A percentile compares a stretch with the other conserved stretches of the same genome.
These are phyloP conservation scores for Pseudogymnoascus sp. DNA, from an alignment of 2,329 filamentous ascomycete genomes.

Conservation along the genomic window DNA sequence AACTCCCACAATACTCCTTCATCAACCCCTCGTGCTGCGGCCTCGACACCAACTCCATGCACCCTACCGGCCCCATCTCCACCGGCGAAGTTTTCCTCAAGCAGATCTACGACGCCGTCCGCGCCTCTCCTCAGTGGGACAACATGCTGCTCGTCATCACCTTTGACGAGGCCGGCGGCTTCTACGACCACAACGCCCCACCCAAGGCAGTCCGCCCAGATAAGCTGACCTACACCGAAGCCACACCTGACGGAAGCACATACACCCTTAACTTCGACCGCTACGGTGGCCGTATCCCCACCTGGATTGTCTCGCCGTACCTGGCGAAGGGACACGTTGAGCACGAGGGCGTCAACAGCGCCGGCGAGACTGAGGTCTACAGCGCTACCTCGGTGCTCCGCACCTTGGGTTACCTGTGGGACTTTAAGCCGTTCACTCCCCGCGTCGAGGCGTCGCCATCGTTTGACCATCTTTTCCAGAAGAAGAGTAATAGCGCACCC, in stretches of 20 bases:
- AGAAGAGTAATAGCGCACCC: neutral
- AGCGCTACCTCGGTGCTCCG: constrained; percentile 35
- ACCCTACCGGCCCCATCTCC: constrained; percentile 37
- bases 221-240: constrained; percentile 30
- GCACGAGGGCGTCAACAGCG: constrained; percentile 25
- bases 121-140: constrained; percentile 38
- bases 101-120: constrained; percentile 38
- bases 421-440: constrained; percentile 10
- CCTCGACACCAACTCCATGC: constrained; percentile 31
- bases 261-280: constrained; percentile 36
- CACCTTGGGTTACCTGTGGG: constrained; percentile 35
- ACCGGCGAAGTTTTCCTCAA: constrained; percentile 39
- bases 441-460: constrained; percentile 8
- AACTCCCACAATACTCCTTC: constrained; percentile 38
- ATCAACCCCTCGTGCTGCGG: constrained; percentile 44
- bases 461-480: constrained; percentile 11
- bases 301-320: constrained; percentile 38
- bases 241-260: constrained; percentile 29
- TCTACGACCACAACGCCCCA: constrained; percentile 40
- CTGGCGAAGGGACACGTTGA: constrained; percentile 34
- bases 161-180: constrained; percentile 42
- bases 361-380: constrained; percentile 27
- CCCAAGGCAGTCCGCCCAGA: constrained; percentile 31
- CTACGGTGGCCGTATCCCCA: constrained; percentile 37
- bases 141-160: constrained; percentile 40